Evolutionary conservation across 2,329 filamentous ascomycete species (phyloP), one percentile per base, ranked within the genome.

Genomic region (Paracorniculantispora psalliotae): DNA sequence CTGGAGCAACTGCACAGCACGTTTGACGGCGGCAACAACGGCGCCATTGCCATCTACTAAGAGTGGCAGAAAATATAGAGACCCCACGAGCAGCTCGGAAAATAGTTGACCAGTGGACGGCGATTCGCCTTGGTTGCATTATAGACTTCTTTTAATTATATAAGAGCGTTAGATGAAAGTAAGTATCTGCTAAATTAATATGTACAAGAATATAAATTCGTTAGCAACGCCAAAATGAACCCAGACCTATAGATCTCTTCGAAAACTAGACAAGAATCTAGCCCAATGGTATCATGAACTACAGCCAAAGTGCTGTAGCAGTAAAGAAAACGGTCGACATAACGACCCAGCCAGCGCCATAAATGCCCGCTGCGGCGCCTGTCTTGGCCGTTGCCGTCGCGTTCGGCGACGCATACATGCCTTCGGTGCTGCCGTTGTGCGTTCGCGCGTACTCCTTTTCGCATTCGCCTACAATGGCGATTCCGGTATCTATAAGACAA

Each of bases 11-110:
- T 84, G 25, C 76, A 80, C 37, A 66, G 69, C n/a, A 63, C 77
- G 54, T 85, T 85, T 64, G 77, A 84, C 52, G 80, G 80, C 7
- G 82, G 81, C 2, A 75, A 77, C 59, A 67, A 79, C 17, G 81
- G 81, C 1, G 79, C 80, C 1, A 66, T 85, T 61, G 81, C 78
- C 7, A 72, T 68, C 28, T 84, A 82, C 56, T 73, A 75, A 4
- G 68, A 77, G 15, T 77, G 75, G 61, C 77, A 65, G 4, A 19
- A 19, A 13, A 44, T 4, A 23, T 4, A 30, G 19, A 8, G 3
- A 17, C 3, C 7, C 3, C 4, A 46, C 7, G 8, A 5, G 28
- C 39, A 25, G 46, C 1, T 39, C 19, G 21, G 33, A 37, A 37
- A 37, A 37, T n/a, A 6, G 37, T n/a, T n/a, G n/a, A n/a, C n/a